A percentile compares a stretch with the other conserved stretches of the same genome.
Evolutionary conservation across 2,329 filamentous ascomycete genomes (phyloP).

Genomic region (Trichothecium roseum): DNA sequence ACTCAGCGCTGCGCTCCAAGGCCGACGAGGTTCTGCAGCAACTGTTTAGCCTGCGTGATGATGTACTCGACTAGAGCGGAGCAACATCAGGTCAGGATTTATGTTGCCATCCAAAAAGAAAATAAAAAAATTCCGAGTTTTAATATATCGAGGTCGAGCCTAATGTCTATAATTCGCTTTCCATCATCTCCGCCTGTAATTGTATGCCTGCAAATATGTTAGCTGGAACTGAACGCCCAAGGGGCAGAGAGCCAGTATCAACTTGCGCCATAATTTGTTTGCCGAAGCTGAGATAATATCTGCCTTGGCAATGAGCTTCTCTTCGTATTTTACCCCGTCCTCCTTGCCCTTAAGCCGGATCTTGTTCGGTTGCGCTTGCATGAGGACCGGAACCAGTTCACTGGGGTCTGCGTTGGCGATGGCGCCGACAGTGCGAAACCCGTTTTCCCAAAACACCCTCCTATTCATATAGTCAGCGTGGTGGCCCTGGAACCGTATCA

Average conservation of each 20-base stretch:
- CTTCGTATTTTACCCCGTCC: constrained; percentile 48
- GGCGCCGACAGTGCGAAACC: constrained; percentile 56
- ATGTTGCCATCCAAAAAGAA: too few relatives aligned
- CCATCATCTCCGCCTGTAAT: constrained; percentile 35
- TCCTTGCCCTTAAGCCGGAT: constrained; percentile 42
- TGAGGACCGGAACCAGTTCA: constrained; percentile 60
- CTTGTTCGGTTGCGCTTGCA: constrained; percentile 64
- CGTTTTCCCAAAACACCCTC: constrained; percentile 68
- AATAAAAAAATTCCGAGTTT: too few relatives aligned
- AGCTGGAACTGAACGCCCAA: constrained; percentile 3
- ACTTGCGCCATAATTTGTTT: constrained; percentile 58
- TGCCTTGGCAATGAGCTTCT: constrained; percentile 57
- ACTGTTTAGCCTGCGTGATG: constrained; percentile 68
- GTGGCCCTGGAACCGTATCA: too few relatives aligned
- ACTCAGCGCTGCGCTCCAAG: constrained; percentile 67
- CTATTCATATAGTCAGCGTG: too few relatives aligned
- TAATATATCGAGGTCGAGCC: too few relatives aligned
- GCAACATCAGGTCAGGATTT: too few relatives aligned
- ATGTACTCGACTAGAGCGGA: constrained; percentile 42
- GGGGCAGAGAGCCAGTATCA: constrained; percentile 6
- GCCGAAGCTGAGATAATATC: constrained; percentile 59
- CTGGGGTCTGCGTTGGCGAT: constrained; percentile 59
- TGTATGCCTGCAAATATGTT: constrained; percentile 29
- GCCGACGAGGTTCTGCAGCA: constrained; percentile 67
- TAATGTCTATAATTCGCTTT: not conserved